These are phyloP conservation scores for Moesziomyces sp. DNA, from an alignment of 1,284 basidiomycete genomes.

Conservation along the genomic window DNA sequence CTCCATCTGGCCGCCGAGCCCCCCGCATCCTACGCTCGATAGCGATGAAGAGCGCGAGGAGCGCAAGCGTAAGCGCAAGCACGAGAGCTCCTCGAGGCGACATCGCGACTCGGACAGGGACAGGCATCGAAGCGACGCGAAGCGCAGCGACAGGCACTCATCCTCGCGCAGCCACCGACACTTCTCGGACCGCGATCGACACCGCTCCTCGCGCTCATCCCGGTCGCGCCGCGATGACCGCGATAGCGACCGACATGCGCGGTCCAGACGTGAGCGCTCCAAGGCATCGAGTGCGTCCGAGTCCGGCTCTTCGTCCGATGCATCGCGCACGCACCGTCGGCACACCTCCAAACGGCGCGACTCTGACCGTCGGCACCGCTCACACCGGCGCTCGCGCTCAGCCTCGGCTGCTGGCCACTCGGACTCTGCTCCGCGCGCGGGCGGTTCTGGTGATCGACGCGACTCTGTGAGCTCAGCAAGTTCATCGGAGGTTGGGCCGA, in stretches of 20 bases:
- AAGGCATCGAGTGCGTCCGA: constrained; percentile 14
- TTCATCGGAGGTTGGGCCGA: constrained; percentile 20
- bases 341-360: constrained; percentile 15
- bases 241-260: constrained; percentile 3
- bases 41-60: constrained; percentile 47
- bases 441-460: no score
- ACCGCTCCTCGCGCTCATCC: constrained; percentile 21
- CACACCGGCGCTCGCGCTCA: constrained; percentile 17
- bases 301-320: constrained; percentile 11
- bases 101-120: constrained; percentile 12
- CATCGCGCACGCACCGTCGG: constrained; percentile 16
- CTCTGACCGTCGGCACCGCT: constrained; percentile 12
- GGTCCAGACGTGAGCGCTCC: constrained; percentile 21
- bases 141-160: constrained; percentile 25
- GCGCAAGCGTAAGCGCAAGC: constrained; percentile 25
- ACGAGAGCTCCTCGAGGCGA: constrained; percentile 10
- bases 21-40: constrained; percentile 40
- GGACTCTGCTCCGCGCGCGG: not conserved
- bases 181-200: constrained; percentile 4
- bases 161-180: constrained; percentile 21
- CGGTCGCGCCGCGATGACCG: constrained; percentile 23
- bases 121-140: constrained; percentile 13
- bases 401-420: constrained; percentile 11
- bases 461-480: not conserved
- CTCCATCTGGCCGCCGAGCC: constrained; percentile 57